A percentile compares a stretch with the other conserved stretches of the same genome.
Evolutionary conservation across 1,139 yeast genomes (phyloP).

Genomic region (Suhomyces bribrorum): DNA sequence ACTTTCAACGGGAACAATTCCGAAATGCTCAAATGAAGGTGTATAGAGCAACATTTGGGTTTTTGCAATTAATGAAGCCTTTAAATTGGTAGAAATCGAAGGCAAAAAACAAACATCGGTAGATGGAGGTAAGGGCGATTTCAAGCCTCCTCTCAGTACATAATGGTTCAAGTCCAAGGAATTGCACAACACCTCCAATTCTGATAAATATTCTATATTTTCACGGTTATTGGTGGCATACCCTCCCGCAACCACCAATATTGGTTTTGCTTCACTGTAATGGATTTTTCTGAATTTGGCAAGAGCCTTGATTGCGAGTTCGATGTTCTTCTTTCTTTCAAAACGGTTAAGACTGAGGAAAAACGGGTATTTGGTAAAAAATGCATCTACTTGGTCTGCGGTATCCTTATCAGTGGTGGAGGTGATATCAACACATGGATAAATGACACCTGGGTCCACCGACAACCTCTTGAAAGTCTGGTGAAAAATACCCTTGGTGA

Average conservation of each 20-base stretch:
- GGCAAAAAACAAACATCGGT: conserved; percentile 75
- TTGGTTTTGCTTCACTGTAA: conserved; percentile 25
- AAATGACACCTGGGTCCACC: conserved; percentile 67
- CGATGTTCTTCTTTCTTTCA: conserved; percentile 82
- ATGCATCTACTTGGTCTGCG: conserved; percentile 32
- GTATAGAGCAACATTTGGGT: conserved; percentile 76
- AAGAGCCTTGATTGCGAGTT: conserved; percentile 71
- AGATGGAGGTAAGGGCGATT: conserved; percentile 32
- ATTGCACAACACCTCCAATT: conserved; percentile 55
- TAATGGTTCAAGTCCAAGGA: conserved; percentile 44
- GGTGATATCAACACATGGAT: conserved; percentile 77
- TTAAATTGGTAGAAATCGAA: conserved; percentile 67
- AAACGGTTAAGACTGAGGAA: conserved; percentile 83
- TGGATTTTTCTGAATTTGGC: conserved; percentile 35
- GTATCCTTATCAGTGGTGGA: conserved; percentile 21
- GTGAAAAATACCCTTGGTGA: conserved; percentile 71
- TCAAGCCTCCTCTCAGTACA: conserved; percentile 51
- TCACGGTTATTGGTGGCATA: conserved; percentile 76
- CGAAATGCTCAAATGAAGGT: conserved; percentile 92
- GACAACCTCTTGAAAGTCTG: conserved; percentile 57
- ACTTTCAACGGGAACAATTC: conserved; percentile 95
- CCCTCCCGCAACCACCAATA: conserved; percentile 86
- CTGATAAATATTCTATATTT: conserved; percentile 70
- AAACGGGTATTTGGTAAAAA: conserved; percentile 39
- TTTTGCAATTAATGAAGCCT: conserved; percentile 59